Conservation (phyloP, 1,284 basidiomycete species). For the Apiotrichum brassicae region DNA sequence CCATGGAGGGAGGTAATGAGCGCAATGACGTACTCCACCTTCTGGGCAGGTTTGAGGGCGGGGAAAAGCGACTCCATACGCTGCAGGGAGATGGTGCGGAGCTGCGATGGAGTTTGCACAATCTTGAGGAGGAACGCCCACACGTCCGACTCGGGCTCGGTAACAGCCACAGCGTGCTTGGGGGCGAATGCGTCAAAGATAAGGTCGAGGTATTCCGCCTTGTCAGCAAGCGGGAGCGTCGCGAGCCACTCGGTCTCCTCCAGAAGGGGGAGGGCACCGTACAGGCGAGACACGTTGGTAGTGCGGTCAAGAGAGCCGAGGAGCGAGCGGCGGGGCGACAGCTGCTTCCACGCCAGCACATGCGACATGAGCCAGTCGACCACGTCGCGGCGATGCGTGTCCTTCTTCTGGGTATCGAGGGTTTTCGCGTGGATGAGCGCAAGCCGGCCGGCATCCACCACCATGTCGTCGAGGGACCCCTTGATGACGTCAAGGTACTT, state of each 20-base stretch:
- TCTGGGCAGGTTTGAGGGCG: constrained; percentile 20
- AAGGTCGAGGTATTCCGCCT: constrained; percentile 24
- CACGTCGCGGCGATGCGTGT: constrained; percentile 65
- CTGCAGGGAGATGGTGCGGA: constrained; percentile 23
- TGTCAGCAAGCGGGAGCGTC: constrained; percentile 5
- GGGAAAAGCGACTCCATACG: constrained; percentile 35
- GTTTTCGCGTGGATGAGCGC: constrained; percentile 53
- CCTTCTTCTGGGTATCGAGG: constrained; percentile 43
- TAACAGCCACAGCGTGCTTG: constrained; percentile 19
- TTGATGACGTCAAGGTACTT: constrained; percentile 60
- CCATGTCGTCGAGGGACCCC: constrained; percentile 57
- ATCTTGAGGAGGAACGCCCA: constrained; percentile 24
- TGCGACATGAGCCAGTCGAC: constrained; percentile 80
- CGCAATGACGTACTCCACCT: constrained; percentile 26
- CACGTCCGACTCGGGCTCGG: constrained; percentile 18
- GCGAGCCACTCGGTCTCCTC: constrained; percentile 26
- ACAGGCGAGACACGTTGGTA: constrained; percentile 59
- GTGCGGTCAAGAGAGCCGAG: constrained; percentile 58
- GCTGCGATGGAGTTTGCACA: constrained; percentile 2
- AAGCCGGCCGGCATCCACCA: constrained; percentile 63
- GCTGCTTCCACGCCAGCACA: constrained; percentile 57
- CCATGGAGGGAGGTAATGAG: constrained; percentile 29
- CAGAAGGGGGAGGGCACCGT: constrained; percentile 59
- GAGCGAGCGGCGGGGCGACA: constrained; percentile 54
- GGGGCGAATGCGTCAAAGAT: constrained; percentile 18